These are phyloP conservation scores for Blepharisma undulans DNA, from an alignment of 169 alveolate species.

Conservation along the genomic window DNA sequence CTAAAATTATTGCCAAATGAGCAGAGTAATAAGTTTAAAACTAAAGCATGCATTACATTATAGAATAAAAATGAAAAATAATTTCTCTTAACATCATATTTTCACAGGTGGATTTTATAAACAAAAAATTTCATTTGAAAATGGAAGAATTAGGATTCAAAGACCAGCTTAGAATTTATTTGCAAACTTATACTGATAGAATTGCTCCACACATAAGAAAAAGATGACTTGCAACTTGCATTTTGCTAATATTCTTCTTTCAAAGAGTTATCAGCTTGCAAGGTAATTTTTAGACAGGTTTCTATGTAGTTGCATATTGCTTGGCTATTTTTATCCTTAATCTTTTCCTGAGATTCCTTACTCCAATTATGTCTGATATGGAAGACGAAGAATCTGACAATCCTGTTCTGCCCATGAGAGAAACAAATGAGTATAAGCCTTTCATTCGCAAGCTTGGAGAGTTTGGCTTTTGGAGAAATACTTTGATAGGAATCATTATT, in stretches of 20 bases:
- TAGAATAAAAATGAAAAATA: background rate
- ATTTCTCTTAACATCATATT: background rate
- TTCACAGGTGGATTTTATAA: background rate
- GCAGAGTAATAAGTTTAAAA: background rate
- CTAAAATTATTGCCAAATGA: no score
- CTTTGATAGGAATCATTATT: background rate
- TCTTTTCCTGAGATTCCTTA: conserved; percentile 80
- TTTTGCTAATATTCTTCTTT: background rate
- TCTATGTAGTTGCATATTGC: conserved; percentile 82
- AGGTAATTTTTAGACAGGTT: conserved; percentile 50
- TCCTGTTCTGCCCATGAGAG: conserved; percentile 79
- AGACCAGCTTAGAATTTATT: background rate
- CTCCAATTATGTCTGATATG: conserved; percentile 87
- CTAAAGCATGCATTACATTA: background rate
- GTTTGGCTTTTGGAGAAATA: conserved; percentile 87
- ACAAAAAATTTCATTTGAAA: background rate
- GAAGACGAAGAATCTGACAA: conserved; percentile 65
- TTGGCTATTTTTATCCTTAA: conserved; percentile 81
- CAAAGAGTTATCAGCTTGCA: background rate
- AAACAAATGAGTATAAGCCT: conserved; percentile 86
- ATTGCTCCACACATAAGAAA: background rate
- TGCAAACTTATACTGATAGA: background rate
- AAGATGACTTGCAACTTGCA: background rate
- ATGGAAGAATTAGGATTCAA: background rate
- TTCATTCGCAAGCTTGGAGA: conserved; percentile 88